Evolutionary conservation across 176 grass and related monocot genomes (phyloP), one percentile per base, ranked within the genome.

Genomic region (Cocos nucifera): DNA sequence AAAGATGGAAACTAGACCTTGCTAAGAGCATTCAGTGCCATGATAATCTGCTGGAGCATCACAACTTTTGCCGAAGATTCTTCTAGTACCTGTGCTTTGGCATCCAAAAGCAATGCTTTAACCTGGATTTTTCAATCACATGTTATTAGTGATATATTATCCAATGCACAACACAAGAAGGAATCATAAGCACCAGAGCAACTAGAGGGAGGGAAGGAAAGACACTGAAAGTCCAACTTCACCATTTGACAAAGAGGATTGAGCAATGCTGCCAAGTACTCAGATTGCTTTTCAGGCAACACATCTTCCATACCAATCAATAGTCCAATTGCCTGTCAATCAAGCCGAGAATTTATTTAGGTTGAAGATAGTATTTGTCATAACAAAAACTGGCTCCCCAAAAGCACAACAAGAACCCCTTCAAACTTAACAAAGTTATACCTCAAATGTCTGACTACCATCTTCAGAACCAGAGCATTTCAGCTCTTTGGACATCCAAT

Each of bases 371-470:
- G 35, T 0, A 44, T 12, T 44, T 44, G 35, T 14, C 35, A 44
- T 44, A 44, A 44, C 35, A 44, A 44, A 6, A 44, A 44, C 35
- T 3, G 10, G 35, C 35, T 44, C 35, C 8, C 2, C 35, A 44
- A 44, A 44, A 44, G 35, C 8, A 44, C 35, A 44, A 44, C 10
- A 22, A 49, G 28, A 58, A 56, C 48, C n/a, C 17, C 8, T 44
- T 44, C 19, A 73, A 57, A 59, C 23, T 67, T 62, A 63, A 59
- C 26, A 22, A 72, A 64, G 63, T 7, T n/a, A 49, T 58, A 98
- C 93, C 87, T 98, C 87, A 76, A 98, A 98, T 70, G 66, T 88
- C 67, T 98, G 93, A 72, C 87, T 98, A 30, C 93, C 93, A 22
- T 92, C 93, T 81, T 98, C 93, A 48, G 84, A 85, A 79, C 76